A percentile compares a stretch with the other conserved stretches of the same genome.
These are phyloP conservation scores for Paramecium biaurelia DNA, from an alignment of 73 alveolate genomes.

Conservation along the genomic window DNA sequence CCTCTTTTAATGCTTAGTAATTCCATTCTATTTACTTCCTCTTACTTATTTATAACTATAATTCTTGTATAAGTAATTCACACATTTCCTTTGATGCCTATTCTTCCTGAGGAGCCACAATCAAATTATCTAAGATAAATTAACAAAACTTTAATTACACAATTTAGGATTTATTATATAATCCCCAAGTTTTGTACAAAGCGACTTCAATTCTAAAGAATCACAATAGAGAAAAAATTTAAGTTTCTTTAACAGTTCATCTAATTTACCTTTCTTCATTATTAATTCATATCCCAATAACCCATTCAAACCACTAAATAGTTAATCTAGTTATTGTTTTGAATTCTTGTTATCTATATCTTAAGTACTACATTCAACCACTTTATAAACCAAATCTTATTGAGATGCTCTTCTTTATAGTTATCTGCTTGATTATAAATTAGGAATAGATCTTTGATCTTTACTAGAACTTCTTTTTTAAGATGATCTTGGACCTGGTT, in stretches of 20 bases:
- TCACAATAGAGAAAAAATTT: neutral
- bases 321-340: neutral
- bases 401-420: neutral
- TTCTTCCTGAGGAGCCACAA: neutral
- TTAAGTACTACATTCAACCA: neutral
- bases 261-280: constrained; percentile 25
- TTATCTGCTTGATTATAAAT: neutral
- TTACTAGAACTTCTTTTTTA: neutral
- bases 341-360: neutral
- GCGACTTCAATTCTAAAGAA: neutral
- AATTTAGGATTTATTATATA: neutral
- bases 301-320: neutral
- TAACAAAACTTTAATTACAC: neutral
- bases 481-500: neutral
- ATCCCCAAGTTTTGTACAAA: neutral
- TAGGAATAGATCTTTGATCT: neutral
- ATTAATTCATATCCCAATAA: neutral
- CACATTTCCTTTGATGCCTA: neutral
- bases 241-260: neutral
- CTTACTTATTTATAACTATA: neutral
- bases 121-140: neutral
- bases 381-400: neutral
- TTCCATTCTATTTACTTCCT: neutral
- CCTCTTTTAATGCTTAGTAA: neutral
- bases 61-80: neutral